Percentiles rank a stretch among this genome's conserved stretches.
Evolutionary conservation across 2,329 filamentous ascomycete species (phyloP).

Genomic region (Penicillium brevicompactum): DNA sequence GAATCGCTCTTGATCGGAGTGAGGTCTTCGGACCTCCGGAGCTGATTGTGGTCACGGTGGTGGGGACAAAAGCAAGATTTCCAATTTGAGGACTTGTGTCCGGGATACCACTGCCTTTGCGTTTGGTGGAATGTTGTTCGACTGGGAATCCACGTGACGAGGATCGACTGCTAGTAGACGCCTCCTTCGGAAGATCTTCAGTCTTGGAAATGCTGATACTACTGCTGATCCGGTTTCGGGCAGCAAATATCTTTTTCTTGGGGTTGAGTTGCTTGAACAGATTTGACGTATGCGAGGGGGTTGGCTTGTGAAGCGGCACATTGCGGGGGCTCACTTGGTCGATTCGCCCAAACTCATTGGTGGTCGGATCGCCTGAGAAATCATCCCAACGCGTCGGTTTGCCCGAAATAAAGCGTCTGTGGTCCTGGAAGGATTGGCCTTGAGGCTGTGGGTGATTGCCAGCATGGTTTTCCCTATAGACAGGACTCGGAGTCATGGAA

Average conservation of each 20-base stretch:
- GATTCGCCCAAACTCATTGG: constrained; percentile 56
- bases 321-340: constrained; percentile 59
- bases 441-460: constrained; percentile 1
- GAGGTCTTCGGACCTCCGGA: constrained; percentile 26
- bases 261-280: constrained; percentile 38
- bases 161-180: constrained; percentile 51
- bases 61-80: constrained; percentile 29
- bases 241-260: constrained; percentile 38
- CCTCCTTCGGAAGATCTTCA: constrained; percentile 63
- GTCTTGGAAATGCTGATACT: constrained; percentile 50
- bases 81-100: constrained; percentile 28
- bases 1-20: constrained; percentile 37
- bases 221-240: constrained; percentile 28
- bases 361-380: constrained; percentile 66
- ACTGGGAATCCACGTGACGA: constrained; percentile 50
- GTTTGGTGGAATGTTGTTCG: constrained; percentile 21
- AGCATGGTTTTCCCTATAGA: background rate
- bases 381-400: constrained; percentile 59
- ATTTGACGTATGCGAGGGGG: constrained; percentile 30
- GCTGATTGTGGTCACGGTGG: constrained; percentile 37
- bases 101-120: constrained; percentile 28
- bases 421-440: constrained; percentile 5
- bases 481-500: constrained; percentile 9
- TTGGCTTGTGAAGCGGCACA: constrained; percentile 29
- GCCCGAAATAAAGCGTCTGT: constrained; percentile 16